Evolutionary conservation across 768 basidiomycete species (phyloP), one percentile per base, ranked within the genome.

Genomic region (Boletus vermiculosoides): DNA sequence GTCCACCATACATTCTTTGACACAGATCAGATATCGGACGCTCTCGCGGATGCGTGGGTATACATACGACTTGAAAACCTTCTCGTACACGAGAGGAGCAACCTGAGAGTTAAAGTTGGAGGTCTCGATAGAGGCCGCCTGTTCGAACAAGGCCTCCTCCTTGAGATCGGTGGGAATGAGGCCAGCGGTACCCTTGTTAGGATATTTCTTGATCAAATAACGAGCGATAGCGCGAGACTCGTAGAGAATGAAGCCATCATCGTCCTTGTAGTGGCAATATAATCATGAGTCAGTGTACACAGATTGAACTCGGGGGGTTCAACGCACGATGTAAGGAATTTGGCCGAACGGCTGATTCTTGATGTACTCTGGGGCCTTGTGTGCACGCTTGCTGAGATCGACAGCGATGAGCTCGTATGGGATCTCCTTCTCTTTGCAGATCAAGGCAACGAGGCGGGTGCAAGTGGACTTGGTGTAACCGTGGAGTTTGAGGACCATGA

Each of bases 191-290:
- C 83, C 84, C 57, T 84, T 78, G 48, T 72, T 56, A 8, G 78
- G 65, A 61, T 83, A 82, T 67, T 86, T 87, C 39, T 69, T 67
- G 36, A 76, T 80, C 62, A 88, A 63, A 66, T 88, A 90, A 15
- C 82, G 79, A 37, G 65, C 68, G 58, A 88, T 86, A 1, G 85
- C 85, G 15, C 85, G 81, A 40, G 79, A 79, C 63, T 87, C 85
- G 67, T 78, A 87, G 28, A 90, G 61, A 54, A 80, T 73, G 69
- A 86, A 82, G 5, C 84, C 86, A 40, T 84, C 84, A 25, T 88
- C 85, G 50, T 84, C 75, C 79, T 81, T 31, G 23, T 10, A 1
- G 33, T 30, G n/a, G 18, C 22, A 22, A 36, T 12, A 8, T 15
- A 4, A 45, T 37, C 34, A 2, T 1, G 0, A 1, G 36, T 61